Conservation (phyloP, 1,284 basidiomycete genomes). For the Trametes pubescens region DNA sequence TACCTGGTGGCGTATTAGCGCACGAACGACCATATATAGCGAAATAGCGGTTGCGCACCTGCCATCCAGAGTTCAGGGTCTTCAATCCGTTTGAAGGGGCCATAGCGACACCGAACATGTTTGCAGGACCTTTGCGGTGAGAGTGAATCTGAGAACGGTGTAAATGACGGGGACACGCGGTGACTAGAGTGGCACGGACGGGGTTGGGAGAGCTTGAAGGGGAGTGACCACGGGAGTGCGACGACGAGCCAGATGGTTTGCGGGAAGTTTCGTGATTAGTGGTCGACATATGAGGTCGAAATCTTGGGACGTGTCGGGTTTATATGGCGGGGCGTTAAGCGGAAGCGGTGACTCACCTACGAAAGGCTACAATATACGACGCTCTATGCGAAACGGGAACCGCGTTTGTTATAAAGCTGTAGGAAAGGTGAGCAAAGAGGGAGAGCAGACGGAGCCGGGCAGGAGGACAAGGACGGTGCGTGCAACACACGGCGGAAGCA, state of each 20-base stretch:
- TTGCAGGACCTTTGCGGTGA: constrained; percentile 55
- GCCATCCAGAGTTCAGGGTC: constrained; percentile 70
- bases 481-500: background rate
- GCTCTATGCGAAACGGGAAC: constrained; percentile 22
- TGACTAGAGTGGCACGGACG: constrained; percentile 47
- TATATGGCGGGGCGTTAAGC: constrained; percentile 28
- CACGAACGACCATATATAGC: constrained; percentile 6
- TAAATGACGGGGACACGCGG: constrained; percentile 9
- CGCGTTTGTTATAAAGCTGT: constrained; percentile 29
- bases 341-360: constrained; percentile 33
- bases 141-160: constrained; percentile 47
- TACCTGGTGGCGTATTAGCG: constrained; percentile 50
- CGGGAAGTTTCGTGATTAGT: constrained; percentile 56
- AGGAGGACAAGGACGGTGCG: constrained; percentile 5
- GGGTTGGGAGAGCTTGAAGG: constrained; percentile 63
- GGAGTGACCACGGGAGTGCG: constrained; percentile 67
- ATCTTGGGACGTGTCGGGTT: constrained; percentile 28
- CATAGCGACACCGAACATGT: constrained; percentile 64
- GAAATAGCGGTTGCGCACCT: constrained; percentile 54
- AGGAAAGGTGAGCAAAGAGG: constrained; percentile 21
- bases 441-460: constrained; percentile 6
- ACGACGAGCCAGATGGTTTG: constrained; percentile 73
- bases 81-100: constrained; percentile 57
- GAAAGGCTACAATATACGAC: constrained; percentile 34
- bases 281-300: constrained; percentile 54